Conservation (phyloP, 441 rosid species). For the Dalechampia spathulata region DNA sequence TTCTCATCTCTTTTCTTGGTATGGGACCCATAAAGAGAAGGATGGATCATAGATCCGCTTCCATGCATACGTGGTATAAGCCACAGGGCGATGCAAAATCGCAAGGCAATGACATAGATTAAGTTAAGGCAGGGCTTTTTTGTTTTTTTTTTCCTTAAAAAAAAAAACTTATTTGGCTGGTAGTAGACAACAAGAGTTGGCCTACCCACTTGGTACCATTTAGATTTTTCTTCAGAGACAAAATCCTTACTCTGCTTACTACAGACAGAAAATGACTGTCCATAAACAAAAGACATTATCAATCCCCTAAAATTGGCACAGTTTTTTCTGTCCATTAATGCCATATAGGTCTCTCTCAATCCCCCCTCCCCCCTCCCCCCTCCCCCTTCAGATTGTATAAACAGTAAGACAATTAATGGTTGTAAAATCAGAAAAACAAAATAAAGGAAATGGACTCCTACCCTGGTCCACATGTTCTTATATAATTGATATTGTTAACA, state of each 20-base stretch:
- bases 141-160: too few species aligned
- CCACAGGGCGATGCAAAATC: slow-evolving; percentile 3
- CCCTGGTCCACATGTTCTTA: slow-evolving; percentile 7
- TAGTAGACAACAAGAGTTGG: slow-evolving; percentile 15
- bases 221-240: slow-evolving; percentile 31
- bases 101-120: slow-evolving; percentile 12
- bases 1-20: background rate
- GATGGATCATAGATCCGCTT: slow-evolving; percentile 20
- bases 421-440: background rate
- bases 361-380: too few species aligned
- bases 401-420: background rate
- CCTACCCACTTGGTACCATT: slow-evolving; percentile 35
- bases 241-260: slow-evolving; percentile 27
- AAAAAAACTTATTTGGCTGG: too few species aligned
- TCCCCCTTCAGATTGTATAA: background rate
- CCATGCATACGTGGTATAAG: slow-evolving; percentile 18
- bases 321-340: slow-evolving; percentile 17
- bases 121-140: slow-evolving; percentile 16
- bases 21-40: slow-evolving; percentile 9
- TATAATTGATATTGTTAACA: slow-evolving; percentile 18
- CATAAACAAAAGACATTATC: slow-evolving; percentile 17
- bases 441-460: background rate
- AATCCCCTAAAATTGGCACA: slow-evolving; percentile 2
- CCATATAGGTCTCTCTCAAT: background rate
- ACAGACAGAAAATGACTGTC: slow-evolving; percentile 24